Base-by-base conservation (phyloP, 2,329 filamentous ascomycete genomes). In the Passalora sequoiae region DNA sequence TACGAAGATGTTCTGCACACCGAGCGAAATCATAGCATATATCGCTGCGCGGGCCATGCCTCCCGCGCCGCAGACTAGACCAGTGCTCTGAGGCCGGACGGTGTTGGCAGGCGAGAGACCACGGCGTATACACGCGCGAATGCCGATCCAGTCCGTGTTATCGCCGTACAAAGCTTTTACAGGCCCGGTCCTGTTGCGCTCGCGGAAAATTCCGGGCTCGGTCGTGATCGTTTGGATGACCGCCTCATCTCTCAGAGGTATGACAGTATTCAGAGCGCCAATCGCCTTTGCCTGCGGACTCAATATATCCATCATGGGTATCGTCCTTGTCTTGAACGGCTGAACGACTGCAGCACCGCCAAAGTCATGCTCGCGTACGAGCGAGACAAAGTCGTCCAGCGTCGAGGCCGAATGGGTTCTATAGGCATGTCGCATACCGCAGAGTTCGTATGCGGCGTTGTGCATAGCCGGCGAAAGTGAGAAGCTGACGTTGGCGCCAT, bases 71-170 rank as follows among this genome's bases (percentile, higher is more conserved):
- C 78, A 69, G 3, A 80, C 68, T 3, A 80, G 60, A 10, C 70
- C 75, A 4, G 73, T 74, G 1, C 70, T 74, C 35, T 67, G 72
- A 7, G 68, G 62, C 4, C 73, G 71, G 24, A 80, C 74, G 0
- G 74, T 73, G 48, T 80, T 80, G 3, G 83, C 81, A 0, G 85
- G 85, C 1, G 84, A 88, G 2, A 89, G 69, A 2, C 84, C 84
- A 22, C 83, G 74, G 4, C 81, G 75, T 30, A 89, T 77, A 58
- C 83, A 88, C 3, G 82, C 83, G 40, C 82, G 72, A 30, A 89
- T 85, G 4, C 85, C 85, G 24, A 88, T 83, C 81, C 85, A 89
- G 61, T 89, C 85, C 0, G 84, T 89, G 47, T 89, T 89, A 46
- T 89, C 84, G 1, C 84, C 86, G 50, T 87, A 86, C 0, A 89